A percentile compares a stretch with the other conserved stretches of the same genome.
These are phyloP conservation scores for Panicum miliaceum DNA, from an alignment of 176 grass and related monocot genomes.

Conservation along the genomic window DNA sequence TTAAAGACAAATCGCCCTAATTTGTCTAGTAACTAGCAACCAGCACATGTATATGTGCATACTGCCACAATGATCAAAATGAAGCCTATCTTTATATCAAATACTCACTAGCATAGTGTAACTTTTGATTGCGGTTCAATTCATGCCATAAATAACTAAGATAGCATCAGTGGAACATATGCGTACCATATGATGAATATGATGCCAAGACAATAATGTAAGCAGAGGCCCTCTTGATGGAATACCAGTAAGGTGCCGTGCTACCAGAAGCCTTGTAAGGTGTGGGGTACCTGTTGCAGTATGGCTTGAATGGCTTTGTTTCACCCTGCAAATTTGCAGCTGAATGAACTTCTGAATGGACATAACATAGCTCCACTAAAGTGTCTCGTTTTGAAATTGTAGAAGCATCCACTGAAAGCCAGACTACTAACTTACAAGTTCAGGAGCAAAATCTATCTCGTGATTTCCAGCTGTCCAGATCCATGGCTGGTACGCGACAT, in stretches of 20 bases:
- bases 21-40: too few relatives aligned
- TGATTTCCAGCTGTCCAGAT: slow-evolving; percentile 98
- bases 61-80: too few relatives aligned
- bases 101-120: background rate
- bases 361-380: background rate
- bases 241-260: slow-evolving; percentile 88
- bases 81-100: background rate
- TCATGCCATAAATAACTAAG: background rate
- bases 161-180: background rate
- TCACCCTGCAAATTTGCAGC: slow-evolving; percentile 68
- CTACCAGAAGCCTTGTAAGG: slow-evolving; percentile 81
- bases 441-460: slow-evolving; percentile 83
- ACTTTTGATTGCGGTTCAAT: background rate
- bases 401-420: background rate
- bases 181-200: slow-evolving; percentile 86
- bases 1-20: background rate
- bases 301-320: slow-evolving; percentile 81
- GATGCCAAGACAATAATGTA: slow-evolving; percentile 85
- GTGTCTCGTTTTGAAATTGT: background rate
- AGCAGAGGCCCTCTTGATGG: slow-evolving; percentile 82
- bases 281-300: slow-evolving; percentile 60
- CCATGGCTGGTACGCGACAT: slow-evolving; percentile 89
- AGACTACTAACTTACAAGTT: slow-evolving; percentile 63
- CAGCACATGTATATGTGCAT: too few relatives aligned
- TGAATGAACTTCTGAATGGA: background rate